Evolutionary conservation across 2,329 filamentous ascomycete species (phyloP), one percentile per base, ranked within the genome.

Genomic region (Clathrospora elynae): DNA sequence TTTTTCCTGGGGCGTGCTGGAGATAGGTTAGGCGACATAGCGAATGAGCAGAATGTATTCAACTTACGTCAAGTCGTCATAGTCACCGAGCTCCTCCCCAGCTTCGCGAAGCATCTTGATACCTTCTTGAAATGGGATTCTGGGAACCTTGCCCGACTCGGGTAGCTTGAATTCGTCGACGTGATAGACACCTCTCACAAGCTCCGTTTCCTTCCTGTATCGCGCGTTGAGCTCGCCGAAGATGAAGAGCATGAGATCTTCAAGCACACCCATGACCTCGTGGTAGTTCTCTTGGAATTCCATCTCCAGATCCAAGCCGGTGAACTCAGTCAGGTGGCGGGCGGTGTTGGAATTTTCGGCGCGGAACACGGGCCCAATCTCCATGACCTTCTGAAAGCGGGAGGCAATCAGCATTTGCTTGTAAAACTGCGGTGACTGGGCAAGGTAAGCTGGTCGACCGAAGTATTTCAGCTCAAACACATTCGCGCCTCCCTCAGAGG

Each of bases 401-500:
- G 86, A 86, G 2, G 87, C 86, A 69, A 95, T 90, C 67, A 91
- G 84, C 71, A 88, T 84, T 67, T 95, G 88, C 77, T 95, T 93
- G 74, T 92, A 91, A 59, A 93, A 87, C 65, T 93, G 88, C 5
- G 88, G 89, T 5, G 83, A 87, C 68, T 91, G 88, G 5, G 88
- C 88, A 13, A 93, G 78, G 67, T 78, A 93, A 1, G 90, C 92
- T 54, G 86, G 82, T 64, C 86, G 83, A 56, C 87, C 88, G 70
- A 97, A 97, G 74, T 97, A 97, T 29, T 86, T 85, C 58, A 97
- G 78, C 59, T 86, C 80, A 71, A 99, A 97, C 26, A 97, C 92
- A 67, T 92, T 95, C 57, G 85, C 85, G 54, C 93, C 93, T 61
- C 93, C 92, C 74, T 99, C 93, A 3, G 90, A 93, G 4, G 93